These are phyloP conservation scores for Schizonepeta tenuifolia DNA, from an alignment of 257 asterid species.

Conservation along the genomic window DNA sequence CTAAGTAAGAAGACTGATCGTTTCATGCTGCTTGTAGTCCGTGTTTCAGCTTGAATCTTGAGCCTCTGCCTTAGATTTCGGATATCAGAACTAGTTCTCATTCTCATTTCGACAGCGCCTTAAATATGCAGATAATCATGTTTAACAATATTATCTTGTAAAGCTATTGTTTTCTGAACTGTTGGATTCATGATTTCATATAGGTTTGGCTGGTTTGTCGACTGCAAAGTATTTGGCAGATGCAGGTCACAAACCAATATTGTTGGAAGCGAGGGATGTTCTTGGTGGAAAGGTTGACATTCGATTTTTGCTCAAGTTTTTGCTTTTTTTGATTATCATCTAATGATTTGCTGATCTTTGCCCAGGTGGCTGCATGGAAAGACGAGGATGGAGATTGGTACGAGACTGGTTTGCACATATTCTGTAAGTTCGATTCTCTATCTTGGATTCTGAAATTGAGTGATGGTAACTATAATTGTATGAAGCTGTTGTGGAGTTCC, in stretches of 20 bases:
- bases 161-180: constrained; percentile 20
- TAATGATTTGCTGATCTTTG: constrained; percentile 29
- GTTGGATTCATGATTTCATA: constrained; percentile 20
- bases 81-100: background rate
- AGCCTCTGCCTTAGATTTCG: background rate
- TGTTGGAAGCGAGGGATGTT: constrained; percentile 94
- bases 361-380: constrained; percentile 96
- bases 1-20: background rate
- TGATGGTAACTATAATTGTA: background rate
- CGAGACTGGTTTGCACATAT: constrained; percentile 95
- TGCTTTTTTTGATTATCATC: constrained; percentile 17
- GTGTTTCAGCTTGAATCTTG: constrained; percentile 3
- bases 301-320: background rate
- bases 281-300: constrained; percentile 87
- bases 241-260: constrained; percentile 95
- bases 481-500: too few relatives aligned
- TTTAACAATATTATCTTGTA: background rate
- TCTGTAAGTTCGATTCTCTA: constrained; percentile 65
- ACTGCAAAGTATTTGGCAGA: constrained; percentile 98
- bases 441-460: background rate
- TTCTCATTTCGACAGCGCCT: background rate
- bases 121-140: background rate
- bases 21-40: background rate
- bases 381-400: constrained; percentile 98
- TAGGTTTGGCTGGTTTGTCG: constrained; percentile 93